Percentiles rank a stretch among this genome's conserved stretches.
phyloP scores from a whole-genome alignment of 2,329 filamentous ascomycete genomes.

The Colletotrichum spaethianum region DNA sequence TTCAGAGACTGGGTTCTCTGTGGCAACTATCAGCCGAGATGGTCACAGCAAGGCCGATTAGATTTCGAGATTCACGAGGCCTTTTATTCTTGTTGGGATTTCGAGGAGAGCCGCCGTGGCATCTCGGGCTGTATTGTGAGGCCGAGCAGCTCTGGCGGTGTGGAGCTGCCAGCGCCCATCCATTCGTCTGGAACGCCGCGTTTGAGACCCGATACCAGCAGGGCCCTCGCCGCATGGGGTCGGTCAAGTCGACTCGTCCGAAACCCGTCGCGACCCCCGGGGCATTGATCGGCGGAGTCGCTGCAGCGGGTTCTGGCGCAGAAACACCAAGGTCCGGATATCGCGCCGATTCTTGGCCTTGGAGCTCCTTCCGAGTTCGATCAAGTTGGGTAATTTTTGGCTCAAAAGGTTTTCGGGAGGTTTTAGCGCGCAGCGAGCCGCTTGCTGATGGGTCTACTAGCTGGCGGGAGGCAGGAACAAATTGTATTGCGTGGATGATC shows the following conservation, averaged over 20 bases:
- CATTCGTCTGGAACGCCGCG: neutral
- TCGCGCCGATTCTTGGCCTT: neutral
- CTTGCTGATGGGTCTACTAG: neutral
- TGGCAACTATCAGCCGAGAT: too few relatives aligned
- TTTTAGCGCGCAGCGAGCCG: neutral
- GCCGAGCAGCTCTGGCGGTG: slow-evolving; percentile 12
- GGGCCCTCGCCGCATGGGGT: neutral
- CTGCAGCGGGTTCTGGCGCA: too few relatives aligned
- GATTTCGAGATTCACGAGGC: too few relatives aligned
- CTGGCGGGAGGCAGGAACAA: neutral
- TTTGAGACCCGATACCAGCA: too few relatives aligned
- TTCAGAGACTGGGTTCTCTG: neutral
- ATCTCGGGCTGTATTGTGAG: slow-evolving; percentile 23
- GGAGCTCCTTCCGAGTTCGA: neutral
- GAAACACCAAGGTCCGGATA: neutral
- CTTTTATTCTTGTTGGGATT: neutral
- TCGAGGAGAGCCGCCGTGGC: neutral
- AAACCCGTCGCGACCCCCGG: too few relatives aligned
- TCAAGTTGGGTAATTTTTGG: neutral
- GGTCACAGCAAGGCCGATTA: neutral
- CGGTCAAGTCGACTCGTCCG: neutral
- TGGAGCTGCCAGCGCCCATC: slow-evolving; percentile 20
- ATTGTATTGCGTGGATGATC: neutral
- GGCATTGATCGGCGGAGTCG: too few relatives aligned
- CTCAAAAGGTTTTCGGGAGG: neutral